phyloP scores from a whole-genome alignment of 495 filamentous ascomycete genomes.

The Trichocladium uniseriatum region DNA sequence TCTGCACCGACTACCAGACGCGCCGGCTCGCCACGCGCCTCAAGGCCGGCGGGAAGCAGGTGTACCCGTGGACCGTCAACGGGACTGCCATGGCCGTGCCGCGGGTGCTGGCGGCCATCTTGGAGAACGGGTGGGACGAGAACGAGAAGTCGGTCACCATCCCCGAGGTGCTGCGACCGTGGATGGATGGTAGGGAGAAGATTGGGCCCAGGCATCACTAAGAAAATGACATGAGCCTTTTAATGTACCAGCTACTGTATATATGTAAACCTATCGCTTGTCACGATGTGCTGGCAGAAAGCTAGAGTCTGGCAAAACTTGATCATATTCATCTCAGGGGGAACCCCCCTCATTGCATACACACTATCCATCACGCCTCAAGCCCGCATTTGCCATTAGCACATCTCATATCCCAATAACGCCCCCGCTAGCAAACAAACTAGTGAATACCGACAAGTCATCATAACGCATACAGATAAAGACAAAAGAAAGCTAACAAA shows the following conservation, averaged over 20 bases:
- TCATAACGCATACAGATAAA: neutral
- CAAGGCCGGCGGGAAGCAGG: slow-evolving; percentile 36
- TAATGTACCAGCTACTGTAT: too few relatives aligned
- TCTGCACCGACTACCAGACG: slow-evolving; percentile 92
- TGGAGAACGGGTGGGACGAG: slow-evolving; percentile 89
- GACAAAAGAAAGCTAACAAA: slow-evolving; percentile 9
- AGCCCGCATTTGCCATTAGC: neutral
- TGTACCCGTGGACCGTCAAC: slow-evolving; percentile 80
- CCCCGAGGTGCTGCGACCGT: slow-evolving; percentile 66
- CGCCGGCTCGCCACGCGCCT: slow-evolving; percentile 68
- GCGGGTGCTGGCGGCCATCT: slow-evolving; percentile 75
- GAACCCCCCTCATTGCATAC: neutral
- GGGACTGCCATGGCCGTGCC: slow-evolving; percentile 91
- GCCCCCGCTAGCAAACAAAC: neutral
- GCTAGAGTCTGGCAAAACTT: neutral
- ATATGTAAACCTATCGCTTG: too few relatives aligned
- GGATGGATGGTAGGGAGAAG: slow-evolving; percentile 66
- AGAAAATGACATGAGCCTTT: too few relatives aligned
- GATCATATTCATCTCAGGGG: slow-evolving; percentile 3
- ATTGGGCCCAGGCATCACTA: slow-evolving; percentile 41
- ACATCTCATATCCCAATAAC: neutral
- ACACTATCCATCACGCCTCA: slow-evolving; percentile 1
- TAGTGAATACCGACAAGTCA: neutral
- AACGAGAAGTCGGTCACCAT: slow-evolving; percentile 52
- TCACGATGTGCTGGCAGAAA: too few relatives aligned